A percentile compares a stretch with the other conserved stretches of the same genome.
phyloP scores from a whole-genome alignment of 179 eudicot species.

The Camellia oleifera region DNA sequence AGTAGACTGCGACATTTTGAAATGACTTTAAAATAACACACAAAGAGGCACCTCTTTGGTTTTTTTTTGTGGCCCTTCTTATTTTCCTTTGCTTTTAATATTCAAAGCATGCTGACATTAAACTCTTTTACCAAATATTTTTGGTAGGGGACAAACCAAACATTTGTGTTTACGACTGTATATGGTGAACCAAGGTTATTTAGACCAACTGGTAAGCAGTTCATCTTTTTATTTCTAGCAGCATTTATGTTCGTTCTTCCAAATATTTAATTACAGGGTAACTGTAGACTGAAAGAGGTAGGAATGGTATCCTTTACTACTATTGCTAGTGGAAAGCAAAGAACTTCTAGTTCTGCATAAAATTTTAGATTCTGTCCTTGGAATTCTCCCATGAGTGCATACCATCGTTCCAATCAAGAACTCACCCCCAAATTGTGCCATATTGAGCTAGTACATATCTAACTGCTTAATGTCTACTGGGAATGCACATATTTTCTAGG shows the following conservation, averaged over 20 bases:
- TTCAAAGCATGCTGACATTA: neutral
- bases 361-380: neutral
- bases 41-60: neutral
- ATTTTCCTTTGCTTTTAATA: slow-evolving; percentile 4
- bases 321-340: slow-evolving; percentile 2
- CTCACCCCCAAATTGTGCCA: neutral
- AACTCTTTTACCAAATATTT: slow-evolving; percentile 11
- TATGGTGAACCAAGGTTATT: slow-evolving; percentile 90
- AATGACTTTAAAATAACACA: neutral
- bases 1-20: slow-evolving; percentile 21
- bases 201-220: slow-evolving; percentile 79
- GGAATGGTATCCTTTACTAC: slow-evolving; percentile 1
- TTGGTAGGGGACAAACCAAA: slow-evolving; percentile 84
- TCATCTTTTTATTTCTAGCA: neutral
- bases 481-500: neutral
- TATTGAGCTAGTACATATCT: neutral
- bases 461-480: neutral
- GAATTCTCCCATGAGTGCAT: neutral
- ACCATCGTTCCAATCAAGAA: neutral
- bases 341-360: neutral
- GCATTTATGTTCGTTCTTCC: neutral
- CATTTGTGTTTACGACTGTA: slow-evolving; percentile 83
- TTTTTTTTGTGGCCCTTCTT: neutral
- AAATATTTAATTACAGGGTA: neutral
- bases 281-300: neutral